A percentile compares a stretch with the other conserved stretches of the same genome.
phyloP scores from a whole-genome alignment of 768 basidiomycete species.

The Zangia roseola region DNA sequence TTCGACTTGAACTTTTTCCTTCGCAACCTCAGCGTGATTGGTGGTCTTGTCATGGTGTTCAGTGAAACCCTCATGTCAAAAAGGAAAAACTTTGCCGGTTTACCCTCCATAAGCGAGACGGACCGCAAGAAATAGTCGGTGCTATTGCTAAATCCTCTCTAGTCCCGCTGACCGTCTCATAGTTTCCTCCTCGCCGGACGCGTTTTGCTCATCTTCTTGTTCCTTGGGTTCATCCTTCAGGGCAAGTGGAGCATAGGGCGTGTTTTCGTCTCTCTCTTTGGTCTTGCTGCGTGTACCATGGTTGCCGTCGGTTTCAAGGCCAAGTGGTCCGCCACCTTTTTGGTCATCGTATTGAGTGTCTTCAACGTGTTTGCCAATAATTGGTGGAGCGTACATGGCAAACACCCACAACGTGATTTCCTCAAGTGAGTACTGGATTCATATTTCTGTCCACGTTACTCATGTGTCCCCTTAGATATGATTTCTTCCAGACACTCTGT shows the following conservation, averaged over 20 bases:
- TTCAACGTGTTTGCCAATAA: conserved; percentile 99
- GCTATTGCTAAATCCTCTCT: not conserved
- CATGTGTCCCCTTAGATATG: conserved; percentile 60
- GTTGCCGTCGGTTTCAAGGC: conserved; percentile 99
- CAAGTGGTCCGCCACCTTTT: conserved; percentile 96
- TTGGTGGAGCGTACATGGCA: conserved; percentile 93
- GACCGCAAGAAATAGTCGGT: conserved; percentile 98
- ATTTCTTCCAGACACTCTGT: conserved; percentile 98
- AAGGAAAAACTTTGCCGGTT: conserved; percentile 86
- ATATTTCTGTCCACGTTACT: conserved; percentile 11
- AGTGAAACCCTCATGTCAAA: conserved; percentile 90
- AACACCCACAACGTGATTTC: conserved; percentile 96
- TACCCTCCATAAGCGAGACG: conserved; percentile 87
- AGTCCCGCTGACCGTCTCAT: conserved; percentile 6
- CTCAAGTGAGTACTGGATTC: conserved; percentile 68
- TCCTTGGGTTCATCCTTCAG: conserved; percentile 95
- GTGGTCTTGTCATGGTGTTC: conserved; percentile 98
- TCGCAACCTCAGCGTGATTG: conserved; percentile 96
- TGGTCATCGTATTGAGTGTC: conserved; percentile 84
- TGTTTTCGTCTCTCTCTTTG: conserved; percentile 84
- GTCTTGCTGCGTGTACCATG: conserved; percentile 90
- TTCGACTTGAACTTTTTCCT: conserved; percentile 99
- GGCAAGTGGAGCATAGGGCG: conserved; percentile 88
- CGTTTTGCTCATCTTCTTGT: conserved; percentile 96
- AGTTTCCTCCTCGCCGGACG: conserved; percentile 98